Conservation (phyloP, 225 moss, liverwort and hornwort species). For the Pleurozium schreberi region DNA sequence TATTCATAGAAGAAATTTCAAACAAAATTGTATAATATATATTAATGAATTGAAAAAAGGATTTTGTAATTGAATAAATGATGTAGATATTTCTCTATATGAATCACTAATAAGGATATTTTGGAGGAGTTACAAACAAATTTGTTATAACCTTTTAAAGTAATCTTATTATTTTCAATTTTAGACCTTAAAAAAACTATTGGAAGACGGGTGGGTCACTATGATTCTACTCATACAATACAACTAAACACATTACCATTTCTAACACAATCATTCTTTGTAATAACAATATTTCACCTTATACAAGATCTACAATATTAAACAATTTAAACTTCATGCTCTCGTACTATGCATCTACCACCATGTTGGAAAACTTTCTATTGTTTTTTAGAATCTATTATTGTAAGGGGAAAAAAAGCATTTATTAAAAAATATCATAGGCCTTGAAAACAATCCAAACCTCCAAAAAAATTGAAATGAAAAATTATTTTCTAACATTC, state of each 20-base stretch:
- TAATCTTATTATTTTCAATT: no score
- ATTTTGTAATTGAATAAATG: neutral
- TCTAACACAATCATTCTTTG: neutral
- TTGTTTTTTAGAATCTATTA: neutral
- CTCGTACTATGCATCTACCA: fast-evolving
- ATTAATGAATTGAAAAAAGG: neutral
- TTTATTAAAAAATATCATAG: neutral
- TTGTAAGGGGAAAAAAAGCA: neutral
- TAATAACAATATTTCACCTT: neutral
- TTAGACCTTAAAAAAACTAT: neutral
- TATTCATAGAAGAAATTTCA: neutral
- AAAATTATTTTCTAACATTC: neutral
- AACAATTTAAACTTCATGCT: neutral
- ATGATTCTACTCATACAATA: neutral
- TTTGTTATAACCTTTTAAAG: no score
- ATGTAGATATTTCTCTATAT: no score
- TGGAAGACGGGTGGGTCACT: neutral
- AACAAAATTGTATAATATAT: neutral
- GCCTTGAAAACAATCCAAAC: neutral
- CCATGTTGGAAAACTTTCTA: neutral
- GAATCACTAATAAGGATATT: no score
- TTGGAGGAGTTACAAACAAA: neutral
- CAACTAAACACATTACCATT: neutral
- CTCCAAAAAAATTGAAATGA: neutral
- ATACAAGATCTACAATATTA: neutral